Percentiles rank a stretch among this genome's conserved stretches.
phyloP scores from a whole-genome alignment of 768 basidiomycete species.

The Saitozyma podzolica region DNA sequence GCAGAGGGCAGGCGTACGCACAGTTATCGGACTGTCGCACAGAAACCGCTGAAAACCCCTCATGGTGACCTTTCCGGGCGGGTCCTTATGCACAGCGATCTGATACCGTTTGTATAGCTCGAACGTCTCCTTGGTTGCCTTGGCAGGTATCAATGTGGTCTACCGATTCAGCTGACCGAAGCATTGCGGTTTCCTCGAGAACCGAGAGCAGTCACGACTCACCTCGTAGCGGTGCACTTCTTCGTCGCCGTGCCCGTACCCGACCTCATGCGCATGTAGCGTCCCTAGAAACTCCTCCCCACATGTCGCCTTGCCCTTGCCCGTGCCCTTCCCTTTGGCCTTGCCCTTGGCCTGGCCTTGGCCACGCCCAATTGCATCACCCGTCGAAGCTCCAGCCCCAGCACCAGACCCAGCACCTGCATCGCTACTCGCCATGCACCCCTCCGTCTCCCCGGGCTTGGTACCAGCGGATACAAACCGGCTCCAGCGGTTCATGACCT shows the following conservation, averaged over 20 bases:
- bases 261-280: slow-evolving; percentile 63
- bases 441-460: slow-evolving; percentile 64
- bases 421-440: slow-evolving; percentile 58
- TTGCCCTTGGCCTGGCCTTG: slow-evolving; percentile 30
- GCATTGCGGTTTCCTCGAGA: neutral
- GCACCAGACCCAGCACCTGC: slow-evolving; percentile 73
- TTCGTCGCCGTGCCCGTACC: slow-evolving; percentile 29
- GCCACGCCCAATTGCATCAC: slow-evolving; percentile 13
- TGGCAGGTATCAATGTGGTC: slow-evolving; percentile 74
- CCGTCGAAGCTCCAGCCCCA: neutral
- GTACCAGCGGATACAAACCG: slow-evolving; percentile 32
- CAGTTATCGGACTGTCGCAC: slow-evolving; percentile 72
- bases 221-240: slow-evolving; percentile 50
- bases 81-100: slow-evolving; percentile 71
- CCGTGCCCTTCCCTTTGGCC: slow-evolving; percentile 29
- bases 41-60: slow-evolving; percentile 71
- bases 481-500: slow-evolving; percentile 44
- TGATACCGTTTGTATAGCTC: slow-evolving; percentile 77
- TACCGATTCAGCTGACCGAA: slow-evolving; percentile 44
- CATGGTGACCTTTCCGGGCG: slow-evolving; percentile 55
- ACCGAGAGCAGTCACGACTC: slow-evolving; percentile 56
- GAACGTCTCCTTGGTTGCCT: slow-evolving; percentile 79
- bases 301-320: slow-evolving; percentile 49
- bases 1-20: slow-evolving; percentile 52
- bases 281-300: slow-evolving; percentile 54